Base-by-base conservation (phyloP, 495 filamentous ascomycete genomes). In the Rusavskia elegans region DNA sequence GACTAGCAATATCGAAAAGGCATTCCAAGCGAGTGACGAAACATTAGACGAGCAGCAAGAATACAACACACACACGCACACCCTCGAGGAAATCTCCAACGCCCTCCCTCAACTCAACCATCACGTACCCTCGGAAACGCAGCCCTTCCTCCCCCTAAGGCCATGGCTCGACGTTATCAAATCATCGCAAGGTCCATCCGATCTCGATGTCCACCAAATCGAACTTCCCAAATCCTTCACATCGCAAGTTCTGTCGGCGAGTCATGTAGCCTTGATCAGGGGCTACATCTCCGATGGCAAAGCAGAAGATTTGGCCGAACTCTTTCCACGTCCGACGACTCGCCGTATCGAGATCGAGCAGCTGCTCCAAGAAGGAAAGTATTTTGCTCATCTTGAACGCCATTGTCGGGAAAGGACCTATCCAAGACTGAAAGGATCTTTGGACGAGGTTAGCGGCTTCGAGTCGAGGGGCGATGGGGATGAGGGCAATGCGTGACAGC, bases 351-450 rank as follows among this genome's bases (percentile, higher is more conserved):
- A 8, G 32, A 35, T 14, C 32, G 25, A 27, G 25, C 25, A 27
- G 25, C 27, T 45, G 16, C 63, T 65, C 41, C 60, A 62, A 14
- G 50, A 51, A 0, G 23, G 55, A 19, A 64, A 60, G 11, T 58
- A 62, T 11, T 68, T 66, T 30, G 55, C 62, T 44, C 52, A 64
- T n/a, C 54, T 68, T 10, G 59, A 56, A 68, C 23, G 63, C 54
- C 8, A 50, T 46, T 10, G 49, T 54, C 1, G 63, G 62, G 0
- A 42, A 58, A 20, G 39, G 54, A 8, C 36, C 60, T 17, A 14
- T 67, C 13, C 46, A 48, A 29, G 54, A 52, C 2, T 48, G 51
- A 3, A 42, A 57, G 0, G 59, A 66, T 2, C 50, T 63, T 16
- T 52, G 66, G 32, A 53, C 59, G 10, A 56, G 57, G 17, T 50